These are phyloP conservation scores for Aspergillus pseudoviridinutans DNA, from an alignment of 2,329 filamentous ascomycete species.

Conservation along the genomic window DNA sequence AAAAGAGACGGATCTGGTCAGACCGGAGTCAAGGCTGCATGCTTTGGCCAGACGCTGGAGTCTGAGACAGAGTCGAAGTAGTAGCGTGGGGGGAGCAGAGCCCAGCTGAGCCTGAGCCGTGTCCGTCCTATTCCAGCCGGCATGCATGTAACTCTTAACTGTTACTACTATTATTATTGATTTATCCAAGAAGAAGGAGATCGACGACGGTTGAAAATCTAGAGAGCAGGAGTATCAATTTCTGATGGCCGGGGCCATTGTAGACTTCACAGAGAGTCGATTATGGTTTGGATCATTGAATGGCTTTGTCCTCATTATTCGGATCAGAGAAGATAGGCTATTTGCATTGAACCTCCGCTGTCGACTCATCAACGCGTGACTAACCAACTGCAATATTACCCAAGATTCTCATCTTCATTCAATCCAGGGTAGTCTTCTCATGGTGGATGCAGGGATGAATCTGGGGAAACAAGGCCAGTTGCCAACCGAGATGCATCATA, in stretches of 20 bases:
- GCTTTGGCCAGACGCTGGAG: no score
- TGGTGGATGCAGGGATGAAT: neutral
- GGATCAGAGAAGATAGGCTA: neutral
- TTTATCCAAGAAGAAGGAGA: neutral
- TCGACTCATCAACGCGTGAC: no score
- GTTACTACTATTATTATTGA: slow-evolving; percentile 5
- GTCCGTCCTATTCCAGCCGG: slow-evolving; percentile 10
- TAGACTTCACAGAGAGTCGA: neutral
- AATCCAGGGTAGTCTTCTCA: neutral
- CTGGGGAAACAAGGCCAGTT: slow-evolving; percentile 1
- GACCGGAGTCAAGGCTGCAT: neutral
- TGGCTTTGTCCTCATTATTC: neutral
- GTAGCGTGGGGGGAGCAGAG: slow-evolving; percentile 19
- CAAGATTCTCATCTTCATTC: neutral
- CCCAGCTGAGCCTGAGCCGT: slow-evolving; percentile 21
- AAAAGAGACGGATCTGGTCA: neutral
- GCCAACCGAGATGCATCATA: neutral
- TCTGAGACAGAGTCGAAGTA: slow-evolving; percentile 2
- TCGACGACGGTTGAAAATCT: neutral
- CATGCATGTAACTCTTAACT: slow-evolving; percentile 16
- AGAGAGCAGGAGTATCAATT: neutral
- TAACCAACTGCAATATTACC: neutral
- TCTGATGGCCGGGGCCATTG: neutral
- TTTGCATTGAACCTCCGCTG: no score
- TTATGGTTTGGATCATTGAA: no score